Base-by-base conservation (phyloP, 2,329 filamentous ascomycete genomes). In the Xylogone sp. region DNA sequence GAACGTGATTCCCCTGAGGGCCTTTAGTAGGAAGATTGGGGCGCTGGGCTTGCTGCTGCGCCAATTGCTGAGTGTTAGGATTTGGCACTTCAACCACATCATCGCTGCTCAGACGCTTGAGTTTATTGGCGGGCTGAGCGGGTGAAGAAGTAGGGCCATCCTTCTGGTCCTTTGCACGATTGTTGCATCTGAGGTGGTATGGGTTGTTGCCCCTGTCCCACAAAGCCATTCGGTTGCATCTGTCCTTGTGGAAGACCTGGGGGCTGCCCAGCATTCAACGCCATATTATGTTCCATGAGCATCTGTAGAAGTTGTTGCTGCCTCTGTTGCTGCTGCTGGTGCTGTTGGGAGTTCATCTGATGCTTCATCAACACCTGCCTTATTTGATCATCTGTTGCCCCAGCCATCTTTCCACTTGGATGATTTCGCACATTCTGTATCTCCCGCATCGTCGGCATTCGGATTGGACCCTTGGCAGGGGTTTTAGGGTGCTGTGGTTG, bases 1-100 rank as follows among this genome's bases (percentile, higher is more conserved):
- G 43, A 21, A 24, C n/a, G 60, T 43, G 60, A 19, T 19, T 43
- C 13, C 63, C 63, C 22, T 69, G 69, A 19, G 64, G 53, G 43
- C 59, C 49, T 49, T 59, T 59, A 60, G 24, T 62, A 63, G 19
- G 60, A 56, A 42, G 59, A 65, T 24, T 61, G 61, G n/a, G 46
- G 45, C 48, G 46, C 21, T 60, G 66, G 47, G 59, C 58, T 50
- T 68, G 70, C 43, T 66, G 65, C 34, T 55, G 59, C 39, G 50
- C 47, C n/a, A 54, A 50, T 27, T 54, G 62, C 42, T 59, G 59
- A 10, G 50, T 42, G 51, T 69, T 68, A 7, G 68, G 68, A 53
- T 71, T 67, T 44, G 69, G 69, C 27, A 67, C 59, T 50, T 75
- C 74, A 31, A 69, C 60, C n/a, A 69, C 62, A 58, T 79, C 75